Percentiles rank a stretch among this genome's conserved stretches.
Conservation (phyloP, 2,329 filamentous ascomycete species). For the Calonectria pteridis region DNA sequence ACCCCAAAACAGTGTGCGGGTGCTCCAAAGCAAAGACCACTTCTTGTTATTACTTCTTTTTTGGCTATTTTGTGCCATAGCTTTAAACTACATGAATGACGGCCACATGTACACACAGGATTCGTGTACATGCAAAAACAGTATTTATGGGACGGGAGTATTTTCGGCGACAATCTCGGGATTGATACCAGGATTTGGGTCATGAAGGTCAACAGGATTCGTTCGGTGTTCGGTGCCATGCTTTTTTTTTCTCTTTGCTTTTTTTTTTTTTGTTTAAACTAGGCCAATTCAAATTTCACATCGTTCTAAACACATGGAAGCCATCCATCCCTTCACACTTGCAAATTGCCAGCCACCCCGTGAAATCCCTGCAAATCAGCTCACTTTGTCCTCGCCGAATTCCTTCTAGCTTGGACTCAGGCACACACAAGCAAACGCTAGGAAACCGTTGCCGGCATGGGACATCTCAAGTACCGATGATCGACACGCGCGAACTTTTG, state of each 20-base stretch:
- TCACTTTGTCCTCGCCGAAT: neutral
- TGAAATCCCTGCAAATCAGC: neutral
- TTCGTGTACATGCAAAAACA: neutral
- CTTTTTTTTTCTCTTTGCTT: neutral
- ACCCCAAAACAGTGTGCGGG: neutral
- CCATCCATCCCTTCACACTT: neutral
- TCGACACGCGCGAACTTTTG: neutral
- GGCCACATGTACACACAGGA: neutral
- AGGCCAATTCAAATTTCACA: neutral
- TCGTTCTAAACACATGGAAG: neutral
- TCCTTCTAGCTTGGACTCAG: neutral
- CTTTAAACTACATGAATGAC: neutral
- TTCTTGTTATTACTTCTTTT: neutral
- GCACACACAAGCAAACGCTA: neutral
- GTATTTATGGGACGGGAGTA: neutral
- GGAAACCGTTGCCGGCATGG: neutral
- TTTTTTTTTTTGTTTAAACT: neutral
- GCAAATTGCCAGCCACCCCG: neutral
- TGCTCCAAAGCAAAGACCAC: neutral
- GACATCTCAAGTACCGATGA: neutral
- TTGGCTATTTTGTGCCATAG: constrained; percentile 1
- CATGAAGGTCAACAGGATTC: constrained; percentile 1
- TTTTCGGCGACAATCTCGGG: constrained; percentile 9
- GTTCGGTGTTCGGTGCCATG: constrained; percentile 13
- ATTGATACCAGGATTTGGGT: constrained; percentile 21